Evolutionary conservation across 148 eudicot species (phyloP), one percentile per base, ranked within the genome.

Genomic region (Nepenthes mirabilis): DNA sequence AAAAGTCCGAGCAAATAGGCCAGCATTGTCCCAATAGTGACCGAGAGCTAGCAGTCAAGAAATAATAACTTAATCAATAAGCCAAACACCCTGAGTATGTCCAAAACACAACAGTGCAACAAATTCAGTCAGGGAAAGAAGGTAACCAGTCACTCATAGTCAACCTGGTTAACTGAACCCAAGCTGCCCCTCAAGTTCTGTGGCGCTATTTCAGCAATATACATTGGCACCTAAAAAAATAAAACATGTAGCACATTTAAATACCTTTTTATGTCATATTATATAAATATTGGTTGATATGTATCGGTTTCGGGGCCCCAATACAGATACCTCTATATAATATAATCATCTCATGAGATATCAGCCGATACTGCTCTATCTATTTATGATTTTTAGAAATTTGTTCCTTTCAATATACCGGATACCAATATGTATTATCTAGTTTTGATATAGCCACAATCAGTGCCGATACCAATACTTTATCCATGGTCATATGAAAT

Each of bases 181-280:
- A 91, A 80, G 36, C 79, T 83, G 33, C 98, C 98, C 69, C 98
- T 86, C 80, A 91, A 33, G 75, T 76, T 84, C 79, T 88, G 94
- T 48, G 98, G 98, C 33, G 98, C 77, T 58, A 93, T 93, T 79
- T 93, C 98, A 53, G 96, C 95, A 66, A 93, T 93, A 76, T 93
- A 93, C 53, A 93, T 91, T 9, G 98, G 96, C 70, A 93, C 98
- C 98, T 93, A 77, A 9, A 56, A 64, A 48, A 51, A 23, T 50
- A 23, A 23, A 23, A 33, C 36, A 33, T 13, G 47, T 11, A 66
- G 32, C 12, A 55, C 40, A 48, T 14, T 36, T 14, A 33, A 9
- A 14, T 48, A 1, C 47, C 35, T 63, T 57, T 56, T 5, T 2
- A 50, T 11, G 2, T 54, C 11, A 23, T 23, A 23, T 23, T 23